phyloP scores from a whole-genome alignment of 2,329 filamentous ascomycete genomes.

The Knufia petricola region DNA sequence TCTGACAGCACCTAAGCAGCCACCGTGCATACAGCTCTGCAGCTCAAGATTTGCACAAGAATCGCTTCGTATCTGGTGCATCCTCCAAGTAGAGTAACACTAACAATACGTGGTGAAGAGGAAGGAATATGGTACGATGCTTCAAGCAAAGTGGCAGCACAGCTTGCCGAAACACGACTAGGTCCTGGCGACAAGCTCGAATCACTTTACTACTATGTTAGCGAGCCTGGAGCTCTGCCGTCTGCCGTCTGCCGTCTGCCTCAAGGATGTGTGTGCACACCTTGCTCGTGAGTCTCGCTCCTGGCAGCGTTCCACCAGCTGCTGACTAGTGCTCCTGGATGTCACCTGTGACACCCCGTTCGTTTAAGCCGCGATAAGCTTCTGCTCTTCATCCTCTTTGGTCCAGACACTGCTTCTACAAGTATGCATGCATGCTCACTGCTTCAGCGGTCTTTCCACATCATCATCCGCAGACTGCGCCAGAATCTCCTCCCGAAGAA shows the following conservation, averaged over 20 bases:
- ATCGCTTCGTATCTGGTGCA: background rate
- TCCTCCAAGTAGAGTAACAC: background rate
- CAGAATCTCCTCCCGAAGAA: background rate
- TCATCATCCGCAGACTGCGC: background rate
- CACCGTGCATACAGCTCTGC: background rate
- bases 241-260: background rate
- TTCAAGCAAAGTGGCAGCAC: background rate
- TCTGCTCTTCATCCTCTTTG: too few species aligned
- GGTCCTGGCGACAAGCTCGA: background rate
- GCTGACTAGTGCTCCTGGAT: background rate
- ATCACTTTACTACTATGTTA: too few species aligned
- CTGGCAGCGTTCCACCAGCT: background rate
- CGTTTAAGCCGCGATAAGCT: background rate
- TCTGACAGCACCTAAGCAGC: too few species aligned
- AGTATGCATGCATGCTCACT: background rate
- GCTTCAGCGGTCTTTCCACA: background rate
- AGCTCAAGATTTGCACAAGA: background rate
- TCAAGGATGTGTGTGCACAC: background rate
- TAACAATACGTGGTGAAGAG: background rate
- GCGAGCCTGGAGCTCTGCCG: too few species aligned
- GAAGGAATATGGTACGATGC: background rate
- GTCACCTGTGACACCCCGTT: background rate
- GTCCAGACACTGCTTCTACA: too few species aligned
- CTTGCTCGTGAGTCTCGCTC: background rate
- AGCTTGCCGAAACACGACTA: background rate